Percentiles rank a stretch among this genome's conserved stretches.
Evolutionary conservation across 352 stramenopile genomes (phyloP).

Genomic region (Phytophthora fragariae): DNA sequence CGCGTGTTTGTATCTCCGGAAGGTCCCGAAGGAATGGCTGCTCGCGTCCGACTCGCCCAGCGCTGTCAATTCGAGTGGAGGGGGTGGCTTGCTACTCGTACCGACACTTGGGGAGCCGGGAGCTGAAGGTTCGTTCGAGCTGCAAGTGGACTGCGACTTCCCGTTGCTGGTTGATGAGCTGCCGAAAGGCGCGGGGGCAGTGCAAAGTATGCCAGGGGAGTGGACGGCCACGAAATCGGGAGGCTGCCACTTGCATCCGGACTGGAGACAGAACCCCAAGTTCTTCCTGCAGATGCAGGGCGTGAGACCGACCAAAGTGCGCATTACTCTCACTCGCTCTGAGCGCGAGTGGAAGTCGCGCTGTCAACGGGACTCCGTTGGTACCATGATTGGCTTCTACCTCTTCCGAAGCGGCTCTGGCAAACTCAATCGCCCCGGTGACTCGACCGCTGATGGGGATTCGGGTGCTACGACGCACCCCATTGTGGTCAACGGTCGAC

Average conservation of each 20-base stretch:
- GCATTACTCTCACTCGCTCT: conserved; percentile 81
- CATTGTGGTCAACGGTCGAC: conserved; percentile 73
- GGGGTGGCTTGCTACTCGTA: conserved; percentile 71
- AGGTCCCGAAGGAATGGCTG: conserved; percentile 74
- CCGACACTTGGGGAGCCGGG: conserved; percentile 79
- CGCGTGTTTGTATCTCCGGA: conserved; percentile 70
- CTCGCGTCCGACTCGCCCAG: conserved; percentile 27
- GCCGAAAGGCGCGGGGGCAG: conserved; percentile 54
- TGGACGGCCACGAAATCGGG: conserved; percentile 72
- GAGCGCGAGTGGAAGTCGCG: conserved; percentile 86
- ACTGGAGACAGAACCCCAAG: conserved; percentile 92
- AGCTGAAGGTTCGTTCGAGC: conserved; percentile 76
- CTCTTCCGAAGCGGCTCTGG: conserved; percentile 59
- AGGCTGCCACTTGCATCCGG: conserved; percentile 80
- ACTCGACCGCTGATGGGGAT: conserved; percentile 13
- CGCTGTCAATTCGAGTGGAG: conserved; percentile 32
- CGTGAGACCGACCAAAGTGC: conserved; percentile 72
- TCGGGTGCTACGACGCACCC: conserved; percentile 20
- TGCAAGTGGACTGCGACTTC: conserved; percentile 90
- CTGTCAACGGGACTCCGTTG: conserved; percentile 86
- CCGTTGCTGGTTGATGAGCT: conserved; percentile 71
- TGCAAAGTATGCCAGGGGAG: conserved; percentile 81
- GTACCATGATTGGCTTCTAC: conserved; percentile 93
- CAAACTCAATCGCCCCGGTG: conserved; percentile 50
- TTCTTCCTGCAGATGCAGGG: conserved; percentile 81